These are phyloP conservation scores for Phoma sp. DNA, from an alignment of 2,329 filamentous ascomycete species.

Conservation along the genomic window DNA sequence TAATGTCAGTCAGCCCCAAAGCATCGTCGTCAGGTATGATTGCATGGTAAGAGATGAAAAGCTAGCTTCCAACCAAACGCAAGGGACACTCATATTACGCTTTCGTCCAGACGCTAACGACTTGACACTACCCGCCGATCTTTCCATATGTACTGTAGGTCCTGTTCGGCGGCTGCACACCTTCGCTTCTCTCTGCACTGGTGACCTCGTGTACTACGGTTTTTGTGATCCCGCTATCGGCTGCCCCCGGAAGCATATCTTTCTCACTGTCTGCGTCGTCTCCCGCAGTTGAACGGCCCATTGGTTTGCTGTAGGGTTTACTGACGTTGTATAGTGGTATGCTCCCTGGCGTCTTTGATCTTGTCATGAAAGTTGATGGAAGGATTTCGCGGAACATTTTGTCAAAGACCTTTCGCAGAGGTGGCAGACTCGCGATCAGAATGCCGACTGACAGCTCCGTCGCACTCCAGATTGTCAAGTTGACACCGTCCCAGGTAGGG, in stretches of 20 bases:
- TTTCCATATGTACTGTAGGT: conserved; percentile 9
- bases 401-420: conserved; percentile 37
- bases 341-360: conserved; percentile 10
- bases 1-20: background rate
- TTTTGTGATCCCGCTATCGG: conserved; percentile 23
- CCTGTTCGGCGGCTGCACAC: conserved; percentile 1
- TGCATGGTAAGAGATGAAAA: background rate
- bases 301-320: conserved; percentile 16
- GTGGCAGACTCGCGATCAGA: conserved; percentile 31
- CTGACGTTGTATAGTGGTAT: conserved; percentile 30
- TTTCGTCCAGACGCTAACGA: background rate
- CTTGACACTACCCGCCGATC: conserved; percentile 1
- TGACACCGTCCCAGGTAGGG: conserved; percentile 34
- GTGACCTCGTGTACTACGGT: conserved; percentile 32
- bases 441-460: conserved; percentile 36
- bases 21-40: background rate
- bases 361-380: conserved; percentile 21
- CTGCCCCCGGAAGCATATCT: conserved; percentile 22
- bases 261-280: conserved; percentile 32
- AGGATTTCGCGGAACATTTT: conserved; percentile 24
- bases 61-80: background rate
- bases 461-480: conserved; percentile 32
- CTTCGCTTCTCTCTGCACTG: conserved; percentile 11
- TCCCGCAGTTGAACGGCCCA: conserved; percentile 11
- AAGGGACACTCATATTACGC: background rate